Percentiles rank a stretch among this genome's conserved stretches.
Evolutionary conservation across 108 stramenopile genomes (phyloP).

Genomic region (Cyclotella choctawhatcheeana): DNA sequence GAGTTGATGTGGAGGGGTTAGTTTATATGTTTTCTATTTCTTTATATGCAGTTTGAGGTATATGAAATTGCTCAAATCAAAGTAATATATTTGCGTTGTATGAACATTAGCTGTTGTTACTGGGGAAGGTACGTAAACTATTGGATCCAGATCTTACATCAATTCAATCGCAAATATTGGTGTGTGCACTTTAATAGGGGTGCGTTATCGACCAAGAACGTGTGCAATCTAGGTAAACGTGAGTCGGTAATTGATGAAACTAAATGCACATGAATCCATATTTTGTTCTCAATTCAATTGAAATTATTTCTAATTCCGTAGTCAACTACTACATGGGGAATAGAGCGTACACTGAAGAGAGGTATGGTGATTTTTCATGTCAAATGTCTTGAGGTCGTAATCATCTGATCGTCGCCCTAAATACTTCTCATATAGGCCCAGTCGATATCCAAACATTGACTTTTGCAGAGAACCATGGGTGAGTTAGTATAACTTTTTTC

Average conservation of each 20-base stretch:
- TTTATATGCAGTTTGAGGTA: no score
- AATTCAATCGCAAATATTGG: no score
- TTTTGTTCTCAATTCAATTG: neutral
- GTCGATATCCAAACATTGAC: conserved; percentile 44
- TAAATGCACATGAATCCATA: no score
- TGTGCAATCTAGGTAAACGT: conserved; percentile 44
- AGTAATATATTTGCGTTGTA: no score
- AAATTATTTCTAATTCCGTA: neutral
- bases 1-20: conserved; percentile 44
- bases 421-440: neutral
- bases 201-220: conserved; percentile 33
- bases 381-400: neutral
- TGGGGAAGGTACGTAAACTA: conserved; percentile 16
- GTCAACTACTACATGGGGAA: conserved; percentile 43
- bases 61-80: no score
- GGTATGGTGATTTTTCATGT: neutral
- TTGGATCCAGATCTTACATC: neutral
- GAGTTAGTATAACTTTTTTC: neutral
- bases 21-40: no score
- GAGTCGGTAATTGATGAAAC: neutral
- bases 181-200: neutral
- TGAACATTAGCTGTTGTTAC: conserved; percentile 26
- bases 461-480: conserved; percentile 34
- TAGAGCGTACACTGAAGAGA: conserved; percentile 32
- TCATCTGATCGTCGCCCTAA: neutral